Evolutionary conservation across 129 eudicot species (phyloP).

Genomic region (Flaveria ramosissima): DNA sequence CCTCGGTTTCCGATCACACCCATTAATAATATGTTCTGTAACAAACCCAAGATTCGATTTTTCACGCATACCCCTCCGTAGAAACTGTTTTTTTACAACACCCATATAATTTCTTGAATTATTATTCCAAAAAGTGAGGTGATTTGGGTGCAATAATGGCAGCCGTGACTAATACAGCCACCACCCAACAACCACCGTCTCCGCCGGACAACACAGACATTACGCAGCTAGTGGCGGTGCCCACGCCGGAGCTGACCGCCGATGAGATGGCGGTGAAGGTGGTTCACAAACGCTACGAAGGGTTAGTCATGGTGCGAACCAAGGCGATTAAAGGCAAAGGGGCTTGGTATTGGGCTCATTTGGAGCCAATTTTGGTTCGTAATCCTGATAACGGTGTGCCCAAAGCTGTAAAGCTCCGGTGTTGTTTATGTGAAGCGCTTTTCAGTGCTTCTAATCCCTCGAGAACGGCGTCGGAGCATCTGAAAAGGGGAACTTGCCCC

Average conservation of each 20-base stretch:
- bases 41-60: slow-evolving; percentile 19
- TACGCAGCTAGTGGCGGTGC: slow-evolving; percentile 1
- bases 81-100: background rate
- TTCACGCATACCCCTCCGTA: slow-evolving; percentile 28
- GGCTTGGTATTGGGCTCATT: slow-evolving; percentile 98
- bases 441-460: slow-evolving; percentile 95
- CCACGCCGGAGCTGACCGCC: slow-evolving; percentile 25
- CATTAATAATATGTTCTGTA: background rate
- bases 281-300: slow-evolving; percentile 78
- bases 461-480: slow-evolving; percentile 95
- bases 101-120: no score
- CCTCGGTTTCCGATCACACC: no score
- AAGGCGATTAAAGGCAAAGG: slow-evolving; percentile 96
- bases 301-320: slow-evolving; percentile 75
- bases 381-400: slow-evolving; percentile 67
- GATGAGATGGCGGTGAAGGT: slow-evolving; percentile 73
- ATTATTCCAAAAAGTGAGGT: background rate
- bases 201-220: slow-evolving; percentile 21
- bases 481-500: slow-evolving; percentile 85
- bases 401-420: slow-evolving; percentile 87
- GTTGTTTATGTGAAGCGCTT: slow-evolving; percentile 70
- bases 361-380: slow-evolving; percentile 77
- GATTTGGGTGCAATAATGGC: slow-evolving; percentile 41
- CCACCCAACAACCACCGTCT: slow-evolving; percentile 27
- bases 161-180: slow-evolving; percentile 42